phyloP scores from a whole-genome alignment of 352 stramenopile genomes.

The Aphanomyces euteiches region DNA sequence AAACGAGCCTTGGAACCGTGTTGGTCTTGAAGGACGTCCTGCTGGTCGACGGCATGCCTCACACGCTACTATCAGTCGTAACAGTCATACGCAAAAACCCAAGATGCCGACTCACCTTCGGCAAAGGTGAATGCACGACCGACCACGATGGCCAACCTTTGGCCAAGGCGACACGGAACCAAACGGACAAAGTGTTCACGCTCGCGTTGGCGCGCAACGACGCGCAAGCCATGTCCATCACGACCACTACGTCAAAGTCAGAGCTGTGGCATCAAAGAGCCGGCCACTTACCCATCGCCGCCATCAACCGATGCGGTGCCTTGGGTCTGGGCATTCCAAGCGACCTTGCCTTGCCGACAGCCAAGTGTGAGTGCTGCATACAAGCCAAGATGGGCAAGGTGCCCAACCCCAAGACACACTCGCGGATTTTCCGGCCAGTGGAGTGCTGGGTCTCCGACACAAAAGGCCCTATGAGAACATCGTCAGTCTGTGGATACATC shows the following conservation, averaged over 20 bases:
- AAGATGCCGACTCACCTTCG: constrained; percentile 24
- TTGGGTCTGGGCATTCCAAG: neutral
- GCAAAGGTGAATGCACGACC: neutral
- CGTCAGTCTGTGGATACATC: no score
- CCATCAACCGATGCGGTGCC: neutral
- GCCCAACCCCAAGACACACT: neutral
- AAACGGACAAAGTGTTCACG: no score
- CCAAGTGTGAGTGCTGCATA: neutral
- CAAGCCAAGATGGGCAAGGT: neutral
- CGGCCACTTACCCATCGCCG: neutral
- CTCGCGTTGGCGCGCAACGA: no score
- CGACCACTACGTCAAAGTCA: no score
- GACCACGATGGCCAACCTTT: neutral
- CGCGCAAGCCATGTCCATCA: no score
- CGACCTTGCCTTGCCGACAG: neutral
- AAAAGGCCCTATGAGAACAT: constrained; percentile 11
- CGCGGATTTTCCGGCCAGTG: constrained; percentile 1
- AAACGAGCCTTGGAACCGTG: neutral
- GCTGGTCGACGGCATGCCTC: neutral
- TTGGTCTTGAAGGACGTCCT: neutral
- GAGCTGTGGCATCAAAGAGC: no score
- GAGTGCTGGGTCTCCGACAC: constrained; percentile 19
- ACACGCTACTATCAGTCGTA: neutral
- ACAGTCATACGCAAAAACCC: neutral
- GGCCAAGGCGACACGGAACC: neutral